phyloP scores from a whole-genome alignment of 2,329 filamentous ascomycete genomes.

The Cladorrhinum sp. region DNA sequence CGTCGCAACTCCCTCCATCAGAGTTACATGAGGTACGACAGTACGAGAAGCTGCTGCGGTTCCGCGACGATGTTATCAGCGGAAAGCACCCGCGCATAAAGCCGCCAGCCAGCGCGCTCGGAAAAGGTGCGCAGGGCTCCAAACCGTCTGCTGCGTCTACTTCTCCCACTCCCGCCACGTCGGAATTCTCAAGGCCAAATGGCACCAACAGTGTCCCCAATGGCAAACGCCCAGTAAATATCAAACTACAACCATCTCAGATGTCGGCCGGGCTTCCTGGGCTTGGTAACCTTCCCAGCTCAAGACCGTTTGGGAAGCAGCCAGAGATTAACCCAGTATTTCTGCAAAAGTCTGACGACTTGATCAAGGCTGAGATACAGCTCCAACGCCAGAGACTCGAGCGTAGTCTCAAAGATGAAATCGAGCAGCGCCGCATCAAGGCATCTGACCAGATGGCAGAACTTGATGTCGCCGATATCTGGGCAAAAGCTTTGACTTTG shows the following conservation, averaged over 20 bases:
- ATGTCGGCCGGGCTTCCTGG: slow-evolving; percentile 23
- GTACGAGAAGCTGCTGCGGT: slow-evolving; percentile 75
- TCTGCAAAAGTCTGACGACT: slow-evolving; percentile 79
- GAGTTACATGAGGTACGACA: slow-evolving; percentile 60
- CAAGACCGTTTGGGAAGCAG: slow-evolving; percentile 43
- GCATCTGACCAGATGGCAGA: slow-evolving; percentile 54
- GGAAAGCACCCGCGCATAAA: slow-evolving; percentile 68
- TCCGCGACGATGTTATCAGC: slow-evolving; percentile 77
- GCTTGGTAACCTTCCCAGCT: slow-evolving; percentile 19
- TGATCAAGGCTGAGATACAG: slow-evolving; percentile 77
- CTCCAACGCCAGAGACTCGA: slow-evolving; percentile 80
- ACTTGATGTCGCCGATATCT: slow-evolving; percentile 69
- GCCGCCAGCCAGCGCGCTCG: slow-evolving; percentile 40
- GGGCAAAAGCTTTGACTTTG: slow-evolving; percentile 66
- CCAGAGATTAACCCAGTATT: slow-evolving; percentile 78
- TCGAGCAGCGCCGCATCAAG: slow-evolving; percentile 58
- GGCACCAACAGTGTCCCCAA: slow-evolving; percentile 14
- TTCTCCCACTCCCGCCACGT: slow-evolving; percentile 12
- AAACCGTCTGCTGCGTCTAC: slow-evolving; percentile 8
- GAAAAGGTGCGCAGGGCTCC: slow-evolving; percentile 19
- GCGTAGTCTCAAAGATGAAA: slow-evolving; percentile 69
- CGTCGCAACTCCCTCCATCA: slow-evolving; percentile 38
- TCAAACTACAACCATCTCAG: slow-evolving; percentile 23
- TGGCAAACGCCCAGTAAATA: slow-evolving; percentile 19
- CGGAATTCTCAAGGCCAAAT: slow-evolving; percentile 9